Evolutionary conservation across 108 stramenopile species (phyloP).

Genomic region (Poteriospumella lacustris): DNA sequence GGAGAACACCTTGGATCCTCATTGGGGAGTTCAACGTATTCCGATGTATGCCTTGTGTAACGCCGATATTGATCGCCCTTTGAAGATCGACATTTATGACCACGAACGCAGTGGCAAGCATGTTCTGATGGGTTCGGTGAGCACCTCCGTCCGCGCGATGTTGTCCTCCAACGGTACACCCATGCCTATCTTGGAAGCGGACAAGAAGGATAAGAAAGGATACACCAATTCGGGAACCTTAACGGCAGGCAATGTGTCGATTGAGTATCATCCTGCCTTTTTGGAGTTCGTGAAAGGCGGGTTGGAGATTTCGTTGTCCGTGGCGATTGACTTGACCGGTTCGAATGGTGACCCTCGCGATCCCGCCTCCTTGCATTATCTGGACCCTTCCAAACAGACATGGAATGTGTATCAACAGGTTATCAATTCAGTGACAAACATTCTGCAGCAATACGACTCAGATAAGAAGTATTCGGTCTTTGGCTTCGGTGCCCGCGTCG

Average conservation of each 20-base stretch:
- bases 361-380: conserved; percentile 43
- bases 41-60: too few relatives aligned
- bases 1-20: too few relatives aligned
- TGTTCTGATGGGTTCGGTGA: neutral
- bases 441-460: too few relatives aligned
- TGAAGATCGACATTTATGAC: too few relatives aligned
- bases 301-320: conserved; percentile 36
- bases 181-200: neutral
- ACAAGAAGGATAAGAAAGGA: neutral
- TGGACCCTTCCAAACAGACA: too few relatives aligned
- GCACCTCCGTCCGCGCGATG: neutral
- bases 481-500: too few relatives aligned
- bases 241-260: neutral
- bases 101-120: neutral
- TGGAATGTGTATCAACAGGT: too few relatives aligned
- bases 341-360: conserved; percentile 74
- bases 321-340: conserved; percentile 85
- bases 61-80: too few relatives aligned
- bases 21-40: too few relatives aligned
- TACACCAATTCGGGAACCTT: neutral
- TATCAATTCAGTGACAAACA: too few relatives aligned
- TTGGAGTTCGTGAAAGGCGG: conserved; percentile 48
- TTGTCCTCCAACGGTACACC: neutral
- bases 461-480: too few relatives aligned
- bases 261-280: neutral